Percentiles rank a stretch among this genome's conserved stretches.
These are phyloP conservation scores for Penicillium sp. DNA, from an alignment of 2,329 filamentous ascomycete species.

Conservation along the genomic window DNA sequence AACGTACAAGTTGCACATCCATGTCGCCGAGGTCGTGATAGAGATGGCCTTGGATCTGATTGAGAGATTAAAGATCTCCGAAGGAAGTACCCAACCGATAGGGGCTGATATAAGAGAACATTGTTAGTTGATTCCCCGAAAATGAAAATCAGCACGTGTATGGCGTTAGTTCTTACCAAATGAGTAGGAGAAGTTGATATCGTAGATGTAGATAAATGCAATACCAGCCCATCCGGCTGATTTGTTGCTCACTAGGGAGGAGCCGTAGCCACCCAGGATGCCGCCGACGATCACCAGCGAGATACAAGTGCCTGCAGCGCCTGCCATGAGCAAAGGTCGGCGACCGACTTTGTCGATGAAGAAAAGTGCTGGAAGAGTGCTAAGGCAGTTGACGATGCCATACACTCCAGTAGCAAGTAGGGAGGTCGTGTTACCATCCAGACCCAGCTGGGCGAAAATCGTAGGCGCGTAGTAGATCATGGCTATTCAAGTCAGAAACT, in stretches of 20 bases:
- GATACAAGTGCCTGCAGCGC: constrained; percentile 37
- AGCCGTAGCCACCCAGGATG: constrained; percentile 36
- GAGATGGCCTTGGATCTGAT: constrained; percentile 41
- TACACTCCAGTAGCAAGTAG: constrained; percentile 41
- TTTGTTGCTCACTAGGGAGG: constrained; percentile 28
- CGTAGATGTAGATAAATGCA: constrained; percentile 41
- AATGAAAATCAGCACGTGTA: neutral
- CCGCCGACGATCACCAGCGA: constrained; percentile 38
- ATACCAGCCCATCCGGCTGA: constrained; percentile 39
- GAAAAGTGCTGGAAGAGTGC: constrained; percentile 36
- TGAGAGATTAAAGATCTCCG: constrained; percentile 41
- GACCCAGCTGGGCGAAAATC: constrained; percentile 48
- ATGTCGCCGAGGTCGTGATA: constrained; percentile 40
- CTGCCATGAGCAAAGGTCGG: constrained; percentile 36
- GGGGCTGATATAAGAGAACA: constrained; percentile 25
- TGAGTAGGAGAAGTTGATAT: constrained; percentile 41
- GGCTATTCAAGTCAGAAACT: constrained; percentile 22
- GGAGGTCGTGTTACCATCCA: constrained; percentile 38
- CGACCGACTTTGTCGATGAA: constrained; percentile 38
- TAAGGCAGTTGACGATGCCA: constrained; percentile 41
- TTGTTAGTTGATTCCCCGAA: neutral
- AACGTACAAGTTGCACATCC: constrained; percentile 43
- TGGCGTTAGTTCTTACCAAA: constrained; percentile 29
- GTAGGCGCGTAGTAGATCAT: constrained; percentile 52
- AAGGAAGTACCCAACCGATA: constrained; percentile 42